Evolutionary conservation across 1,139 yeast genomes (phyloP).

Genomic region (Kodamaea suecica): DNA sequence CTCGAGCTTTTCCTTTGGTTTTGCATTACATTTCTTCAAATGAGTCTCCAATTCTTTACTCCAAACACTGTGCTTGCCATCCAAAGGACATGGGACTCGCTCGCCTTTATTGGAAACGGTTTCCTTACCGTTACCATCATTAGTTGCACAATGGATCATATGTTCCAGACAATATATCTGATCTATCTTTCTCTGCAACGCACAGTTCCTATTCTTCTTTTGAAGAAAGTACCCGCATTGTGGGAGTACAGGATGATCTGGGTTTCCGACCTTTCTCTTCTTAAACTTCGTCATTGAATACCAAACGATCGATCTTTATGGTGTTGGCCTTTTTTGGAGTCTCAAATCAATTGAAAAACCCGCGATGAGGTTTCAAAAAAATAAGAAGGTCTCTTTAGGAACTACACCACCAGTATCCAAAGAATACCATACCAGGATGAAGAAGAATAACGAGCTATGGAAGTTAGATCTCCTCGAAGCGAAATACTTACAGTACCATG

Average conservation of each 20-base stretch:
- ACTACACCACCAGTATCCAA: constrained; percentile 2
- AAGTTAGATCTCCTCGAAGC: constrained; percentile 51
- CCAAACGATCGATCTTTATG: constrained; percentile 1
- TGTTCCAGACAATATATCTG: constrained; percentile 66
- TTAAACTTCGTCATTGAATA: constrained; percentile 8
- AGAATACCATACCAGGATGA: neutral
- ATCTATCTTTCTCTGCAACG: constrained; percentile 54
- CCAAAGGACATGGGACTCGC: constrained; percentile 76
- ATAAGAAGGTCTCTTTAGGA: neutral
- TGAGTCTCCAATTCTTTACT: constrained; percentile 54
- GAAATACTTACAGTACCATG: constrained; percentile 40
- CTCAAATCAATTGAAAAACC: neutral
- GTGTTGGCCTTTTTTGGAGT: too few species aligned
- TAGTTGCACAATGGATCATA: constrained; percentile 23
- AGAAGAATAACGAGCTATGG: constrained; percentile 31
- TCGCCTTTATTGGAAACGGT: constrained; percentile 18
- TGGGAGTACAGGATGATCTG: constrained; percentile 1
- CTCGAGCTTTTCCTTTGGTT: constrained; percentile 29
- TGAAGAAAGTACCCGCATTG: constrained; percentile 48
- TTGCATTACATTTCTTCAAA: constrained; percentile 57
- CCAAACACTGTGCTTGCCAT: constrained; percentile 74
- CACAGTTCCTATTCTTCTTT: constrained; percentile 55
- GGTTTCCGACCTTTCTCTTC: constrained; percentile 10
- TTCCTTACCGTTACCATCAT: constrained; percentile 9
- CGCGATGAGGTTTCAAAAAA: constrained; percentile 3